phyloP scores from a whole-genome alignment of 2,329 filamentous ascomycete genomes.

The Gremmenia infestans region DNA sequence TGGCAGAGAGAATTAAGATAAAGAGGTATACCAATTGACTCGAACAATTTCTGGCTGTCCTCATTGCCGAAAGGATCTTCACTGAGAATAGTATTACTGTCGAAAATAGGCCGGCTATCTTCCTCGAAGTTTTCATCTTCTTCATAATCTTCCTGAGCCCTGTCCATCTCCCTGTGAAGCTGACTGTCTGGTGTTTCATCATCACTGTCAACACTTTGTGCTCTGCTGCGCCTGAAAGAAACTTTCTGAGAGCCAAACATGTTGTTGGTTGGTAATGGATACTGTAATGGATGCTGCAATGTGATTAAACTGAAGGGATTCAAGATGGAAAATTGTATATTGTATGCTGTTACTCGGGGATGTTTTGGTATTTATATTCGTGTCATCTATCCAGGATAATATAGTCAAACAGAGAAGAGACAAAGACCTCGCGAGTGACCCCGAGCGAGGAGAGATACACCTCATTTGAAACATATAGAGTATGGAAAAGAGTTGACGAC shows the following conservation, averaged over 20 bases:
- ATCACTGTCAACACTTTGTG: not conserved
- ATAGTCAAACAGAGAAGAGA: too few relatives aligned
- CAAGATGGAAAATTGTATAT: too few relatives aligned
- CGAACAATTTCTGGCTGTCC: constrained; percentile 33
- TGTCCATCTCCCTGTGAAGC: not conserved
- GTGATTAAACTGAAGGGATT: too few relatives aligned
- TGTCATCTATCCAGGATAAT: too few relatives aligned
- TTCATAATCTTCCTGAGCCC: not conserved
- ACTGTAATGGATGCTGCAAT: too few relatives aligned
- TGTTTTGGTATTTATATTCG: too few relatives aligned
- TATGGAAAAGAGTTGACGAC: too few relatives aligned
- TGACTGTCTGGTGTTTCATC: not conserved
- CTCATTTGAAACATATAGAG: too few relatives aligned
- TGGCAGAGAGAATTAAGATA: not conserved
- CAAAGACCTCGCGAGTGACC: too few relatives aligned
- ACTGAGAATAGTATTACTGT: not conserved
- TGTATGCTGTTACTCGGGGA: too few relatives aligned
- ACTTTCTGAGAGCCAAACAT: not conserved
- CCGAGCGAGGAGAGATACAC: too few relatives aligned
- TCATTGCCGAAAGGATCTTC: constrained; percentile 34
- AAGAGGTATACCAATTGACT: constrained; percentile 29
- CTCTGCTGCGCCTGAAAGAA: not conserved
- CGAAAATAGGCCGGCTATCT: not conserved
- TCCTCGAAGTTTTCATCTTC: not conserved
- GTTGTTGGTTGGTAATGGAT: too few relatives aligned